Evolutionary conservation across 441 rosid genomes (phyloP).

Genomic region (Biscutella laevigata): DNA sequence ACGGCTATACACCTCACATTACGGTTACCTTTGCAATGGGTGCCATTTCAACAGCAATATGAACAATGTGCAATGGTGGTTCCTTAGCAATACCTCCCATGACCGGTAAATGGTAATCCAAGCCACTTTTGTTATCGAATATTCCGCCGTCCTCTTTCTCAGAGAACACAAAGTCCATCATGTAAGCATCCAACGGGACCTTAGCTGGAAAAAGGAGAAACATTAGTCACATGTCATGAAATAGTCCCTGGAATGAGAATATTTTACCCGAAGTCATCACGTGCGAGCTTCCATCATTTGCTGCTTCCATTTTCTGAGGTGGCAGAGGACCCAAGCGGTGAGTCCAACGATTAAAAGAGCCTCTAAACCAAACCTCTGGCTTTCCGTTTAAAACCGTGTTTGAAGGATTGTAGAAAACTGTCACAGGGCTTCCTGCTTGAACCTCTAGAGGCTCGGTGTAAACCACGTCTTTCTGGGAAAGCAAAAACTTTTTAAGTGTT

Average conservation of each 20-base stretch:
- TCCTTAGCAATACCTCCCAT: conserved; percentile 69
- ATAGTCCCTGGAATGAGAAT: background rate
- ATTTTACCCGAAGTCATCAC: conserved; percentile 56
- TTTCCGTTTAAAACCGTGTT: conserved; percentile 77
- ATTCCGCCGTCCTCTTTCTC: conserved; percentile 83
- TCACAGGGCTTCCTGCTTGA: conserved; percentile 63
- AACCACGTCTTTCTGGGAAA: conserved; percentile 77
- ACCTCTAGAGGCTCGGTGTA: conserved; percentile 81
- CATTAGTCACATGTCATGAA: background rate
- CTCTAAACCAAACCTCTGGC: conserved; percentile 83
- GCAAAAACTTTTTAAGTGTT: conserved; percentile 65
- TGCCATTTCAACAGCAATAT: conserved; percentile 96
- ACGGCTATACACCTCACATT: background rate
- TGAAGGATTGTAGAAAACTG: conserved; percentile 73
- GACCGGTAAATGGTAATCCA: conserved; percentile 86
- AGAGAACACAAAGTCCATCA: conserved; percentile 97
- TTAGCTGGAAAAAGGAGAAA: conserved; percentile 45
- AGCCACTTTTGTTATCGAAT: conserved; percentile 66
- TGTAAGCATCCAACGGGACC: conserved; percentile 87
- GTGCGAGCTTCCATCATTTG: conserved; percentile 45
- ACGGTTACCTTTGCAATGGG: conserved; percentile 81
- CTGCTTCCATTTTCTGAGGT: conserved; percentile 72
- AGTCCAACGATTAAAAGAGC: conserved; percentile 92
- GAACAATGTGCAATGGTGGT: conserved; percentile 89
- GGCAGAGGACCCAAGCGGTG: conserved; percentile 68